Evolutionary conservation across 2,329 filamentous ascomycete species (phyloP), one percentile per base, ranked within the genome.

Genomic region (Endoconidiophora polonica): DNA sequence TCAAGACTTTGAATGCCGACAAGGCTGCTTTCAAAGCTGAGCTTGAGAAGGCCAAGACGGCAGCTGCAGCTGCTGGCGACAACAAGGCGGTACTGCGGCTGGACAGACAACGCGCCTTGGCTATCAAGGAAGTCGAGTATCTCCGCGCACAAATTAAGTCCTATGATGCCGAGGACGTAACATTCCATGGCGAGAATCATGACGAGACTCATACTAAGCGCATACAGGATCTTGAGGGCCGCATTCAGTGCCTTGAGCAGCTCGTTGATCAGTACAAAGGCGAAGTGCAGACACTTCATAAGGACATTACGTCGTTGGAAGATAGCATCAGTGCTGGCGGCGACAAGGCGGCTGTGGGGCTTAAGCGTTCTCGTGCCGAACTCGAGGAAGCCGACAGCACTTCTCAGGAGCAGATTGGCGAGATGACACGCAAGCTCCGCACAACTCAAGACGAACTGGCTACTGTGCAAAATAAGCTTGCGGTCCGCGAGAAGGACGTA

Each of bases 121-220:
- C 88, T 0, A 73, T 86, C 22, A 95, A 95, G 60, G 93, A 98
- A 62, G 86, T 91, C 0, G 88, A 95, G 57, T 94, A 94, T 61
- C 73, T 98, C 5, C 83, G 91, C 20, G 90, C 86, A 0, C 91
- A 98, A 63, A 73, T 96, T 49, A 88, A 88, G 65, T 82, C 84
- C 0, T 83, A 93, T 54, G 86, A 96, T 59, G 76, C 78, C 0
- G 91, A 98, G 63, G 88, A 96, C 58, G 77, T 79, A 48, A 88
- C 88, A 0, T 83, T 95, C 33, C 79, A 76, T 41, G 81, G 83
- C 49, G 86, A 98, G 58, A 37, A 22, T 5, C 24, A 20, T 9
- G 38, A 22, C 16, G 38, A 46, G n/a, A n/a, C 36, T 3, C 38
- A 54, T 20, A 36, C 48, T n/a, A 48, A 50, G 40, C 48, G 45